Percentiles rank a stretch among this genome's conserved stretches.
Conservation (phyloP, 495 filamentous ascomycete genomes). For the Penicillium parvum region DNA sequence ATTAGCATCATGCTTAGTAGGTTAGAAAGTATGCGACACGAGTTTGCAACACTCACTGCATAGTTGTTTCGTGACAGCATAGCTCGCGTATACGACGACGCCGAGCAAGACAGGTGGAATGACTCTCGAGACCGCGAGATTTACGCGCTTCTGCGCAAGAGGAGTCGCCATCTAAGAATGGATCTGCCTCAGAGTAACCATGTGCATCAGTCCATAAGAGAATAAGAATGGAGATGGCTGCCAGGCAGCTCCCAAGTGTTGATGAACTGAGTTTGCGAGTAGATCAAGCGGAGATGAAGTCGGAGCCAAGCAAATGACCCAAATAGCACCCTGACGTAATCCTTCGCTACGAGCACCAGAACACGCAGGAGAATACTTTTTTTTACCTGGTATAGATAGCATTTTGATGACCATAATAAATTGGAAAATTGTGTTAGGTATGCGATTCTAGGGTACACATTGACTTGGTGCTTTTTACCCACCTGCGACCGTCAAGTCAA, state of each 20-base stretch:
- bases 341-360: neutral
- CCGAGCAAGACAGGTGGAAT: constrained; percentile 58
- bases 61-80: constrained; percentile 54
- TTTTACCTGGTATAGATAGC: too few relatives aligned
- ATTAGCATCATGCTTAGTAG: too few relatives aligned
- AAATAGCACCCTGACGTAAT: constrained; percentile 15
- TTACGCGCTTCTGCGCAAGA: constrained; percentile 43
- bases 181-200: constrained; percentile 6
- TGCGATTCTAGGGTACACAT: too few relatives aligned
- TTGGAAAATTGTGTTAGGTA: too few relatives aligned
- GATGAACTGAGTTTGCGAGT: neutral
- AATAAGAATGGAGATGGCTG: neutral
- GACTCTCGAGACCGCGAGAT: constrained; percentile 49
- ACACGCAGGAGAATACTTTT: too few relatives aligned
- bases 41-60: constrained; percentile 44
- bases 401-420: too few relatives aligned
- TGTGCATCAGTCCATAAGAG: constrained; percentile 1
- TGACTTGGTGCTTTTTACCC: too few relatives aligned
- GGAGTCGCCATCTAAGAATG: constrained; percentile 22
- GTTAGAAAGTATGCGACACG: too few relatives aligned
- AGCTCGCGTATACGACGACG: constrained; percentile 57
- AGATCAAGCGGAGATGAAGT: neutral
- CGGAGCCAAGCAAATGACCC: constrained; percentile 7
- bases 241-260: constrained; percentile 8
- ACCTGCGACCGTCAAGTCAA: neutral